phyloP scores from a whole-genome alignment of 257 asterid species.

The Solanum infundibuliforme region DNA sequence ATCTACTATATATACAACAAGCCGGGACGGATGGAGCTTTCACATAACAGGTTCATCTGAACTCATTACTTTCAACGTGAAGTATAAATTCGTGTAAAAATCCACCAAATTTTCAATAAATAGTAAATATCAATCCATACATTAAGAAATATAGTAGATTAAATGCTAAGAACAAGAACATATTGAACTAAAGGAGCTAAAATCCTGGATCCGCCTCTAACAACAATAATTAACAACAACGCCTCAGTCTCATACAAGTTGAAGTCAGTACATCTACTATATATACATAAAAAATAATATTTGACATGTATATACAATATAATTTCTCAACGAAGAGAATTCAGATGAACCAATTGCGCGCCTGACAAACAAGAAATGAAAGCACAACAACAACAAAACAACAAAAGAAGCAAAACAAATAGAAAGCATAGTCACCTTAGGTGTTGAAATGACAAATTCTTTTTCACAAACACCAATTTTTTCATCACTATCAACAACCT shows the following conservation, averaged over 20 bases:
- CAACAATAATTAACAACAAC: neutral
- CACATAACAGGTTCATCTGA: neutral
- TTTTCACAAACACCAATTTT: neutral
- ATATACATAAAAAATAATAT: neutral
- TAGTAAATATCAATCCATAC: neutral
- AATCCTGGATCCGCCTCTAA: neutral
- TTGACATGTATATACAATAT: neutral
- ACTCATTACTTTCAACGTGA: neutral
- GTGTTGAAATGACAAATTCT: conserved; percentile 25
- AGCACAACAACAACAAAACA: neutral
- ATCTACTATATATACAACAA: neutral
- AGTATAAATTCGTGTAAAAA: neutral
- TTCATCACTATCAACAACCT: neutral
- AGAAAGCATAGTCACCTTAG: conserved; percentile 1
- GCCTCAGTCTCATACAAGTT: neutral
- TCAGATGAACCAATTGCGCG: neutral
- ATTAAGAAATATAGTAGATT: neutral
- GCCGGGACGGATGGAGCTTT: neutral
- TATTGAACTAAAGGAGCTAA: neutral
- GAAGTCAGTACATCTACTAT: neutral
- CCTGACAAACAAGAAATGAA: neutral
- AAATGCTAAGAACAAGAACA: neutral
- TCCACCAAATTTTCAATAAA: neutral
- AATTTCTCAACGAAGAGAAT: neutral
- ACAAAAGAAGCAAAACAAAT: neutral